phyloP scores from a whole-genome alignment of 164 flowering plant species.

The Berberis vulgaris region DNA sequence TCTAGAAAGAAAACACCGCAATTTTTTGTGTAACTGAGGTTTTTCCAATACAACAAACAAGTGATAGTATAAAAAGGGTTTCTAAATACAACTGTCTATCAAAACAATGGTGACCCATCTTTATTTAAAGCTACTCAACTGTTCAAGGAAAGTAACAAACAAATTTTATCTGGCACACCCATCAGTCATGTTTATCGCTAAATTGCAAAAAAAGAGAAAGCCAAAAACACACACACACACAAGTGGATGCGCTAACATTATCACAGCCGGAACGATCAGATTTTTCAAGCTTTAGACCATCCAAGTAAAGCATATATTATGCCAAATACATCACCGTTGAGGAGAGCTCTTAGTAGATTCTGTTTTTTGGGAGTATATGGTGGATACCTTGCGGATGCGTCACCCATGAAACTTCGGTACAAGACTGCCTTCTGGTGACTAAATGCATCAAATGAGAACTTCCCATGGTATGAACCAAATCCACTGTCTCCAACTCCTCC shows the following conservation, averaged over 20 bases:
- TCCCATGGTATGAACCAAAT: slow-evolving; percentile 80
- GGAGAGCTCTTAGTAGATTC: slow-evolving; percentile 47
- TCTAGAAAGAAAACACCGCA: too few species aligned
- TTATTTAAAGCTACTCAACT: too few species aligned
- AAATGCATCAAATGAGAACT: slow-evolving; percentile 78
- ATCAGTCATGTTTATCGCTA: too few species aligned
- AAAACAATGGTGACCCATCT: too few species aligned
- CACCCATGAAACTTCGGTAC: slow-evolving; percentile 53
- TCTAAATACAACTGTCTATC: too few species aligned
- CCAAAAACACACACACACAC: too few species aligned
- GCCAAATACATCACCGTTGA: slow-evolving; percentile 38
- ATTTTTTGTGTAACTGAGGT: too few species aligned
- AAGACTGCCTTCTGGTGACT: slow-evolving; percentile 85
- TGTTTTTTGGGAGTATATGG: slow-evolving; percentile 62
- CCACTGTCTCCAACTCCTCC: slow-evolving; percentile 98
- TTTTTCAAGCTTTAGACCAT: slow-evolving; percentile 10
- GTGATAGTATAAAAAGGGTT: too few species aligned
- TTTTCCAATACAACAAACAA: too few species aligned
- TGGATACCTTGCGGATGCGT: slow-evolving; percentile 65
- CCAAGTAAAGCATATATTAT: slow-evolving; percentile 43
- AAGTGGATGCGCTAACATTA: neutral
- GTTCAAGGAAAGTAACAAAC: too few species aligned
- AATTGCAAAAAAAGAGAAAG: too few species aligned
- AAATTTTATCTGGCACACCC: too few species aligned
- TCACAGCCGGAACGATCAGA: neutral